Evolutionary conservation across 202 grass and related monocot genomes (phyloP).

Genomic region (Sporobolus alterniflorus): DNA sequence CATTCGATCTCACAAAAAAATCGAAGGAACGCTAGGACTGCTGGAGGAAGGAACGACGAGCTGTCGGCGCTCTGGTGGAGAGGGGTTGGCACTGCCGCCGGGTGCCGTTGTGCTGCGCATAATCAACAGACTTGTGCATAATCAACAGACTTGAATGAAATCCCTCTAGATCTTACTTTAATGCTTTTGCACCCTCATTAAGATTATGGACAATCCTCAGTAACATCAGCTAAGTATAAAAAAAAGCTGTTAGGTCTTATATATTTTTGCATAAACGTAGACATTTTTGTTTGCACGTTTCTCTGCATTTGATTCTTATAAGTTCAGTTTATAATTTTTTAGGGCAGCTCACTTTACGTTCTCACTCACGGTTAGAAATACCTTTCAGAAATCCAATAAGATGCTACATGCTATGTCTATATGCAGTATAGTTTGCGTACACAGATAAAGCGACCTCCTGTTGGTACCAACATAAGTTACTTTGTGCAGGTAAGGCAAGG

Average conservation of each 20-base stretch:
- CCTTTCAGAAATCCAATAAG: background rate
- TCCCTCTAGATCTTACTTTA: background rate
- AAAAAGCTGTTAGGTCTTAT: background rate
- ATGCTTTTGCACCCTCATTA: background rate
- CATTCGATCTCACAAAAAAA: too few species aligned
- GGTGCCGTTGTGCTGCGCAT: too few species aligned
- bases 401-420: background rate
- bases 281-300: background rate
- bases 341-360: background rate
- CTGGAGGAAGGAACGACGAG: too few species aligned
- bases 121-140: too few species aligned
- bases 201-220: background rate
- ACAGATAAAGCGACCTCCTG: too few species aligned
- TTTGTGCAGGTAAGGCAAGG: background rate
- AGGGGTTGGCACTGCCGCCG: too few species aligned
- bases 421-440: background rate
- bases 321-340: background rate
- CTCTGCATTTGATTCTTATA: background rate
- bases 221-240: background rate
- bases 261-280: background rate
- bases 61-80: too few species aligned
- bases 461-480: background rate
- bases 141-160: too few species aligned
- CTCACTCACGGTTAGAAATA: background rate
- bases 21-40: too few species aligned